Base-by-base conservation (phyloP, 495 filamentous ascomycete species). In the Lasiosphaeris hirsuta region DNA sequence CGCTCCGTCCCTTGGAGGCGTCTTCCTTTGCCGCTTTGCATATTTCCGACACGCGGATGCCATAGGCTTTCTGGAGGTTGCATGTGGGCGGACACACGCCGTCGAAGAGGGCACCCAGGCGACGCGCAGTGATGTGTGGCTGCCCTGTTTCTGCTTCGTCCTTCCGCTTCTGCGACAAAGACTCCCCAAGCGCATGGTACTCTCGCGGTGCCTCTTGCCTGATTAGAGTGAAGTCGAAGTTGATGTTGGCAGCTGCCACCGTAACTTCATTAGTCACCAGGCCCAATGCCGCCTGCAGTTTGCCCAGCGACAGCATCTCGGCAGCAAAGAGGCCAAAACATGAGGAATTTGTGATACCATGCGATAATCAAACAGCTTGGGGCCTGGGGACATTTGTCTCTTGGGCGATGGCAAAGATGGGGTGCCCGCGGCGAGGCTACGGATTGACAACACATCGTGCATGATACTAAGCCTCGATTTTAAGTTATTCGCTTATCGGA, bases 11-110 rank as follows among this genome's bases (percentile, higher is more conserved):
- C 13, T n/a, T n/a, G n/a, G n/a, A n/a, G 62, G 14, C 30, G 51
- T 49, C 17, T 60, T 48, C 7, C 18, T 47, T 23, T n/a, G 11
- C 11, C 5, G 17, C 41, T 13, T 60, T 44, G 11, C 64, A 43
- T 10, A 75, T 73, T 18, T 76, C 72, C 0, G 72, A 76, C 1
- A 61, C 68, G 10, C 75, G 60, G n/a, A 39, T 48, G 23, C 74
- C 75, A 53, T 78, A 78, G 3, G 67, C 67, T 33, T 53, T 64
- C 19, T 66, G 58, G 2, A 78, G 61, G 10, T 66, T 62, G 13
- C 72, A 71, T 3, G 69, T 72, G 2, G 53, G 37, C 1, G 73
- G 72, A 5, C 62, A 45, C 1, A 65, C 45, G 1, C 50, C 47
- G 37, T 67, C 60, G 51, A 77, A 75, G 1, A 75, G 48, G 0